Evolutionary conservation across 306 rosid genomes (phyloP), one percentile per base, ranked within the genome.

Genomic region (Coriaria nepalensis): DNA sequence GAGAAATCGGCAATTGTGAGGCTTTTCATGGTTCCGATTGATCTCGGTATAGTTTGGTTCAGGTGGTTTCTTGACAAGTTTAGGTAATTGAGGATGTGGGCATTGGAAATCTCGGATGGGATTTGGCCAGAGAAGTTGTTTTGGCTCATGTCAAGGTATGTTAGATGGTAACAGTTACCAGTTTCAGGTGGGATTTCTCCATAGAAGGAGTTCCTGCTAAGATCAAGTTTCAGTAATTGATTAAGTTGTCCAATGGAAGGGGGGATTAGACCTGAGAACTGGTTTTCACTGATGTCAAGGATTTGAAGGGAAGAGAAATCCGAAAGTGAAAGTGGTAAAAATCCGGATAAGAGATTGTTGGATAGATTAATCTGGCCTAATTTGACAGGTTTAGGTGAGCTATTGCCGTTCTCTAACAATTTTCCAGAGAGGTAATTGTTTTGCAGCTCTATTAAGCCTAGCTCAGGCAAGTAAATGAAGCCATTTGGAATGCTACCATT

Each of bases 1-100:
- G 96, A 86, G 73, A 86, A 86, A 70, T 86, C 96, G 0, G 96
- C 96, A 49, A 62, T 69, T 0, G 86, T 86, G 67, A 86, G 96
- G 71, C 90, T 79, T 60, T 77, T 86, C 81, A 86, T 70, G 56
- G 76, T 55, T 6, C 82, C 90, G 0, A 83, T 69, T 35, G 78
- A 76, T 42, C 51, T 69, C 35, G 94, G 88, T 35, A 83, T 83
- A 64, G 55, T 49, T 59, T 72, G 73, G 73, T 59, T 79, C 65
- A 83, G 50, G 70, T 79, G 76, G 75, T 83, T 83, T 60, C 82
- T 69, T 32, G 94, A 83, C 79, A 86, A 59, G 78, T 86, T 93
- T 33, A 86, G 86, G 71, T 62, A 81, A 10, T 87, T 79, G 6
- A 86, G 87, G 57, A 69, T 78, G 35, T 37, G 36, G 44, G 88